Evolutionary conservation across 495 filamentous ascomycete species (phyloP).

Genomic region (Xylaria acuta): DNA sequence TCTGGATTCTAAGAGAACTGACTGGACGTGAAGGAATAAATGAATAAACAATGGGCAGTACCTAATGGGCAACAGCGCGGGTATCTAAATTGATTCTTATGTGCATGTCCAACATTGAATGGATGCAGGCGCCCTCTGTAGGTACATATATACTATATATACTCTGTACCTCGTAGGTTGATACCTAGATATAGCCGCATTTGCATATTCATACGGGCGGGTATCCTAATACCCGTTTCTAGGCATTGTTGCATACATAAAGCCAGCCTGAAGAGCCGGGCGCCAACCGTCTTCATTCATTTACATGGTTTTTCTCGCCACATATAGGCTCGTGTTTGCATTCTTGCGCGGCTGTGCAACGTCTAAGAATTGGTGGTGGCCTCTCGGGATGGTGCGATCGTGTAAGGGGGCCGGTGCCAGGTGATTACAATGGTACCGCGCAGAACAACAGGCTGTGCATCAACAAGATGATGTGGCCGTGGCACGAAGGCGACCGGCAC

Average conservation of each 20-base stretch:
- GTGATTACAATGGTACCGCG: not conserved
- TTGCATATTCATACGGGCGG: not conserved
- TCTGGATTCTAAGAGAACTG: not conserved
- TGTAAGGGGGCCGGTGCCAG: slow-evolving; percentile 7
- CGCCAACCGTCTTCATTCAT: not conserved
- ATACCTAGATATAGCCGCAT: not conserved
- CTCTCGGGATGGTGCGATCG: not conserved
- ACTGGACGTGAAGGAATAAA: not conserved
- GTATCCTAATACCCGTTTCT: not conserved
- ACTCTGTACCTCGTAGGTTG: no score
- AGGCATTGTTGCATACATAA: not conserved
- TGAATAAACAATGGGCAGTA: not conserved
- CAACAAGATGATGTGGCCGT: slow-evolving; percentile 1
- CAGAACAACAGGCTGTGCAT: not conserved
- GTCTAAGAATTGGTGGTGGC: not conserved
- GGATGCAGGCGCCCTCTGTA: no score
- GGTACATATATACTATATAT: no score
- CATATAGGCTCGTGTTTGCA: slow-evolving; percentile 4
- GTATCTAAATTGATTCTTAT: no score
- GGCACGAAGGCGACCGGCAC: not conserved
- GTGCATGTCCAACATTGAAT: no score
- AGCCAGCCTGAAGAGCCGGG: not conserved
- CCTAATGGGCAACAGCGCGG: no score
- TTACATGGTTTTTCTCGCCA: not conserved
- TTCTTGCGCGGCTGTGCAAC: not conserved